Percentiles rank a stretch among this genome's conserved stretches.
These are phyloP conservation scores for Blastobotrys buckinghamii DNA, from an alignment of 1,139 yeast genomes.

Conservation along the genomic window DNA sequence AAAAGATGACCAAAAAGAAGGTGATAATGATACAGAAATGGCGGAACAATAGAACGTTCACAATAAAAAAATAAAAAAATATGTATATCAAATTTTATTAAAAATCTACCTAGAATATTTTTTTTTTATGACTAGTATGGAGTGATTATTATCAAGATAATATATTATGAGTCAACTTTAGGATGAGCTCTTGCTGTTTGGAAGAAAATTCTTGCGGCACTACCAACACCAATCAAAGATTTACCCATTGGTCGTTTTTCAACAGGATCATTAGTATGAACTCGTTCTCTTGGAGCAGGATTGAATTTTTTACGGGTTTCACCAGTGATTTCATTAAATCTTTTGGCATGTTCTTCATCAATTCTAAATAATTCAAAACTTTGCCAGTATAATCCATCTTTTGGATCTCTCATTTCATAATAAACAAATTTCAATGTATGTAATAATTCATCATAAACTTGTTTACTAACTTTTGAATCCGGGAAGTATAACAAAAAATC, in stretches of 20 bases:
- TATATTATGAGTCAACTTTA: slow-evolving; percentile 19
- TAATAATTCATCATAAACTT: slow-evolving; percentile 24
- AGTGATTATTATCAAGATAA: background rate
- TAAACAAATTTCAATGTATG: slow-evolving; percentile 32
- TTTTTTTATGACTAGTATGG: no score
- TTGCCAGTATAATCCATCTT: slow-evolving; percentile 57
- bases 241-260: slow-evolving; percentile 42
- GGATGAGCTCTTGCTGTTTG: slow-evolving; percentile 59
- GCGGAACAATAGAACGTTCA: no score
- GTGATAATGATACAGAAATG: slow-evolving; percentile 5
- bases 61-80: no score
- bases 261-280: slow-evolving; percentile 37
- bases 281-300: slow-evolving; percentile 47
- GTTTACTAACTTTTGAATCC: slow-evolving; percentile 20
- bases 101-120: no score
- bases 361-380: slow-evolving; percentile 57
- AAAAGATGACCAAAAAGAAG: background rate
- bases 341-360: slow-evolving; percentile 45
- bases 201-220: slow-evolving; percentile 65
- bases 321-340: slow-evolving; percentile 45
- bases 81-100: no score
- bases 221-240: slow-evolving; percentile 57
- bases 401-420: slow-evolving; percentile 52
- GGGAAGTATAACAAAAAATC: slow-evolving; percentile 50
- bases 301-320: slow-evolving; percentile 45